A percentile compares a stretch with the other conserved stretches of the same genome.
Conservation (phyloP, 1,284 basidiomycete genomes). For the Ustilago trichophora region DNA sequence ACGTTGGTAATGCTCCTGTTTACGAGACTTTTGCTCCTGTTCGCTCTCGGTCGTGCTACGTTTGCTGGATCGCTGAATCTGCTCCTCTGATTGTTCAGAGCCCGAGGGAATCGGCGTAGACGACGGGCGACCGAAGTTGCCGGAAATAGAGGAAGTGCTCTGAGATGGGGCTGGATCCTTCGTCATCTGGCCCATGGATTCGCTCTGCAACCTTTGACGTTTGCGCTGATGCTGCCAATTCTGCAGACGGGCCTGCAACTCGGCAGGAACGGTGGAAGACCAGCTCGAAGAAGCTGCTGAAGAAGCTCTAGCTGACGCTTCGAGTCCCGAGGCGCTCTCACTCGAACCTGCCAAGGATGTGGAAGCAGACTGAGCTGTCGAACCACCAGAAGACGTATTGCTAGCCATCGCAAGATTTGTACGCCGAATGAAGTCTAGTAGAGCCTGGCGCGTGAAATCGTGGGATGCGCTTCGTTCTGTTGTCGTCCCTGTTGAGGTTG, state of each 20-base stretch:
- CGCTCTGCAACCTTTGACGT: background rate
- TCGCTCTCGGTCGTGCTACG: slow-evolving; percentile 5
- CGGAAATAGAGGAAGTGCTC: background rate
- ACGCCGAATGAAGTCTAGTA: slow-evolving; percentile 28
- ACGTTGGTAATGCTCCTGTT: slow-evolving; percentile 28
- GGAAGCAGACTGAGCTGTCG: background rate
- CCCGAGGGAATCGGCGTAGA: background rate
- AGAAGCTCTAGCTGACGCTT: background rate
- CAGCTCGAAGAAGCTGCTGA: background rate
- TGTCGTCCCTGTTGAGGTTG: background rate
- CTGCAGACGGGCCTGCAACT: slow-evolving; percentile 15
- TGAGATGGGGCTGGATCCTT: background rate
- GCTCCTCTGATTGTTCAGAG: background rate
- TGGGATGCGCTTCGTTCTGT: background rate
- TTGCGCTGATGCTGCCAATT: slow-evolving; percentile 24
- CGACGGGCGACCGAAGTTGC: background rate
- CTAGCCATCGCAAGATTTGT: slow-evolving; percentile 15
- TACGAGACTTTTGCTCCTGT: slow-evolving; percentile 17
- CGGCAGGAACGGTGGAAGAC: slow-evolving; percentile 2
- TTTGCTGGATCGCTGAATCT: background rate
- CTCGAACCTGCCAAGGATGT: background rate
- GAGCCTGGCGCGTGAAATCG: slow-evolving; percentile 27
- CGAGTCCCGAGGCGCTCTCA: background rate
- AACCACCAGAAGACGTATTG: background rate
- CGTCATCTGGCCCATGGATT: background rate